phyloP scores from a whole-genome alignment of 352 stramenopile species.

The Phytophthora constricta region DNA sequence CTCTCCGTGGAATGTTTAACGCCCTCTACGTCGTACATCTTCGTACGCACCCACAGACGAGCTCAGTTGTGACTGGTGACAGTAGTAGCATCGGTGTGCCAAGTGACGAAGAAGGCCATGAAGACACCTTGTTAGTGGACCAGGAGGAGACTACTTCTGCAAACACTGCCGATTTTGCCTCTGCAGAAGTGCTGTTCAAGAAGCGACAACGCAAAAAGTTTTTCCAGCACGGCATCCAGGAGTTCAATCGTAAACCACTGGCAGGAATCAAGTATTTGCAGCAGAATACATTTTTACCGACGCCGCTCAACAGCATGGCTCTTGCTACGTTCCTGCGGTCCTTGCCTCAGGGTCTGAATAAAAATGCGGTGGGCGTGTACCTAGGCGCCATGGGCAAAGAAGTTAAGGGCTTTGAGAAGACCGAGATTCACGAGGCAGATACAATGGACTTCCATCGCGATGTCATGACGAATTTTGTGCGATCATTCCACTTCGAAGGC shows the following conservation, averaged over 20 bases:
- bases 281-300: conserved; percentile 78
- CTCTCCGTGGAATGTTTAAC: conserved; percentile 78
- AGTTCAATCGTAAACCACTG: conserved; percentile 96
- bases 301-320: conserved; percentile 72
- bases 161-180: conserved; percentile 41
- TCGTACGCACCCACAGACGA: conserved; percentile 48
- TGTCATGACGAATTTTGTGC: conserved; percentile 74
- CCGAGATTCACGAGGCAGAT: conserved; percentile 78
- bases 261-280: conserved; percentile 90
- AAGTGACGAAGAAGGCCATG: conserved; percentile 37
- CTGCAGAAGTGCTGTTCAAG: conserved; percentile 57
- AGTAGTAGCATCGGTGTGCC: conserved; percentile 31
- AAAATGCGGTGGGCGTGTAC: conserved; percentile 82
- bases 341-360: conserved; percentile 81
- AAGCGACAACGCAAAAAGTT: conserved; percentile 82
- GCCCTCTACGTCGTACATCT: conserved; percentile 76
- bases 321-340: conserved; percentile 90
- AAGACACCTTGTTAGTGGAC: conserved; percentile 43
- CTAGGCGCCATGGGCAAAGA: conserved; percentile 88
- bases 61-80: conserved; percentile 7
- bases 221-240: conserved; percentile 86
- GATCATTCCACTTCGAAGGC: conserved; percentile 83
- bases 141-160: conserved; percentile 13
- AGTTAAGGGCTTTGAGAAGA: conserved; percentile 76
- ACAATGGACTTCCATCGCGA: conserved; percentile 88